A percentile compares a stretch with the other conserved stretches of the same genome.
Conservation (phyloP, 2,329 filamentous ascomycete genomes). For the Colletotrichum sp. region DNA sequence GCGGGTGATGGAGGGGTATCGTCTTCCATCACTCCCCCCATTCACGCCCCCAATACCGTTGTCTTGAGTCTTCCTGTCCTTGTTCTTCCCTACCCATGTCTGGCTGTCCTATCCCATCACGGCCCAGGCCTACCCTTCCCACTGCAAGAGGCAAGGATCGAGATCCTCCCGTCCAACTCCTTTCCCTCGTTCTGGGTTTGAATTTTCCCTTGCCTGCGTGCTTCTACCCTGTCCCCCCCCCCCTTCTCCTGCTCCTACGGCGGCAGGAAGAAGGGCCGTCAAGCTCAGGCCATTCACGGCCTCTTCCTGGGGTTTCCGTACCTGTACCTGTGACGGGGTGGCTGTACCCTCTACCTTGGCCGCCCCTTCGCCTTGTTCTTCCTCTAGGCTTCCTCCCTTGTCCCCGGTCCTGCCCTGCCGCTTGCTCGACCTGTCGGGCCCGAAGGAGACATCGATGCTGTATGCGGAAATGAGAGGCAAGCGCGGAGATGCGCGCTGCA, state of each 20-base stretch:
- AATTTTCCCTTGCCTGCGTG: background rate
- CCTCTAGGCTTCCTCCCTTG: background rate
- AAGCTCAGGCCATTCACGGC: background rate
- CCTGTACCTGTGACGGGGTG: background rate
- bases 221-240: background rate
- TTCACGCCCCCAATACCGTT: background rate
- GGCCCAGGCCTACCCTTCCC: background rate
- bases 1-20: background rate
- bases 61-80: background rate
- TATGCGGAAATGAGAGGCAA: background rate
- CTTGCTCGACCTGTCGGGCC: background rate
- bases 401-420: background rate
- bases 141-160: background rate
- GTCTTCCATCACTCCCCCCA: background rate
- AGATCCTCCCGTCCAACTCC: slow-evolving; percentile 17
- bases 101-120: background rate
- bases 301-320: background rate
- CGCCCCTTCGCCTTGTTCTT: background rate
- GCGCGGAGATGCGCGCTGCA: background rate
- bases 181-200: slow-evolving; percentile 2
- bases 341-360: background rate
- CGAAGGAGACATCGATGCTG: background rate
- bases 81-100: background rate
- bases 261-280: background rate
- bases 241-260: background rate